Base-by-base conservation (phyloP, 2,329 filamentous ascomycete species). In the Penicillium sp. region DNA sequence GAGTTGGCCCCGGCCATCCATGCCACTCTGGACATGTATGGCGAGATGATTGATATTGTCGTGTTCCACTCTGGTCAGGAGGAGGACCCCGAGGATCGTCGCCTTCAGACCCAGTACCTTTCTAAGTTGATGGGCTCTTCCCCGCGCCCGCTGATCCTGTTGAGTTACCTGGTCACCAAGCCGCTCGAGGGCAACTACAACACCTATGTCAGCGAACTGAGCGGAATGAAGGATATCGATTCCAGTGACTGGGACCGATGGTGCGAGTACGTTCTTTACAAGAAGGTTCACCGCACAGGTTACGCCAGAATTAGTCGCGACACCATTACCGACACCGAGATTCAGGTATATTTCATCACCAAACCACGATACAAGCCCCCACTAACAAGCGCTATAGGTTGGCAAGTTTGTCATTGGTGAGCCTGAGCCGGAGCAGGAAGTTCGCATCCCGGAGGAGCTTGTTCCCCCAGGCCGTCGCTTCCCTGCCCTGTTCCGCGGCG, bases 11-110 rank as follows among this genome's bases (percentile, higher is more conserved):
- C 93, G 1, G 92, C 92, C 6, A 97, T 98, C 57, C 88, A 96
- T 64, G 93, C 93, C n/a, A 97, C 93, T 0, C 79, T 98, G 29
- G 87, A 96, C 64, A 88, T 91, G 41, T 96, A 97, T 67, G 93
- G 90, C 42, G 84, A 90, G 60, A 75, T 89, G 45, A 81, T 98
- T 8, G 93, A 98, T 61, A 87, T 97, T 2, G 95, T 96, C 55
- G 93, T 98, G 47, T 98, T 98, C 82, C 93, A 98, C 75, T 97
- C 92, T 0, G 93, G 93, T 10, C 93, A 98, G 68, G 92, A 98
- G 72, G 93, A 98, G 71, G 93, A 98, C 62, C 84, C 84, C 0
- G 92, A 97, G 67, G 93, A 98, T 63, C 82, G 93, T 47, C 81
- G 91, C 25, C 78, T 95, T 45, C 93, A 98, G 73, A 82, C 83